Evolutionary conservation across 2,329 filamentous ascomycete genomes (phyloP), one percentile per base, ranked within the genome.

Genomic region (Xylariaceae sp.): DNA sequence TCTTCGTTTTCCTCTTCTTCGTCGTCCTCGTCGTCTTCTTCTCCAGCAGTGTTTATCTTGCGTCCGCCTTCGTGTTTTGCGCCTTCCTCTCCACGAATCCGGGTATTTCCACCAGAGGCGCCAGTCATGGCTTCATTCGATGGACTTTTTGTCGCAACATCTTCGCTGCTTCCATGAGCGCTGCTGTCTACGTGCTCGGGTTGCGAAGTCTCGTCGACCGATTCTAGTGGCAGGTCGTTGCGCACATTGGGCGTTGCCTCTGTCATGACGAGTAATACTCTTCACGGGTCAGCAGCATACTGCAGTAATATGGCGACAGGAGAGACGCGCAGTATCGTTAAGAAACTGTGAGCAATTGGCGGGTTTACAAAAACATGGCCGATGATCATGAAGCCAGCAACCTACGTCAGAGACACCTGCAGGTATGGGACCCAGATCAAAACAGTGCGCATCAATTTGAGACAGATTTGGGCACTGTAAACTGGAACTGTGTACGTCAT

Each of bases 11-110:
- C 35, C 13, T 71, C 69, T n/a, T 97, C 92, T 5, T 97, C 92
- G 3, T 93, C 91, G 0, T 92, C 90, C 0, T 94, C 90, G 23
- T 30, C 5, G 0, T 88, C 86, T 0, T 89, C 88, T 0, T 91
- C 88, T 85, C 0, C 85, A 0, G 75, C 77, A 13, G 50, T 4
- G 13, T 18, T 47, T 44, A 18, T 35, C n/a, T 84, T 82, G 0
- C 84, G 74, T 0, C 74, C 75, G 0, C 76, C 77, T 0, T 77
- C 76, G 0, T 75, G 76, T 0, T 78, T 78, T 0, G 77, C 75
- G 0, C 79, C 80, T 0, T 74, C 74, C 0, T 72, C 73, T 37
- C 52, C 49, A 23, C 56, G 53, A 13, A 35, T 63, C 10, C 63
- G 60, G 4, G 55, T 55, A 18, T 57, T 56, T n/a, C 48, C 59